These are phyloP conservation scores for Prototheca wickerhamii DNA, from an alignment of 163 green algal genomes.

Conservation along the genomic window DNA sequence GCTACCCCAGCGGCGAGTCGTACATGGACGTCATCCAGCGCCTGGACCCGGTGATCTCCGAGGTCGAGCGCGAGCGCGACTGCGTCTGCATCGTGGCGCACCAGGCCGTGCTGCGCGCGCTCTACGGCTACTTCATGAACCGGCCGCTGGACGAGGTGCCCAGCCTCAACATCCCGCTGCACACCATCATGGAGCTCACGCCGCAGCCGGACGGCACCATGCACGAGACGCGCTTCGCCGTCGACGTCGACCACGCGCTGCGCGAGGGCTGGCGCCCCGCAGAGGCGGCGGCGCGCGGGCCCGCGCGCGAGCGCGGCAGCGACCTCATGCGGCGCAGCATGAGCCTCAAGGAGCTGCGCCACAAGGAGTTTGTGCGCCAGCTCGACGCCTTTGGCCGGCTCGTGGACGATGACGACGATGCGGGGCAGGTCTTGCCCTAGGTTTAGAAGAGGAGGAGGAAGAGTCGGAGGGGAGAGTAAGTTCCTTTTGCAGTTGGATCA, in stretches of 20 bases:
- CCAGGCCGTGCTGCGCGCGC: conserved; percentile 64
- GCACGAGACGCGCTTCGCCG: conserved; percentile 44
- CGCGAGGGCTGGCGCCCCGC: neutral
- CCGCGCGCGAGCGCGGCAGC: neutral
- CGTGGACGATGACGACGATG: neutral
- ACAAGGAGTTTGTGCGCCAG: conserved; percentile 1
- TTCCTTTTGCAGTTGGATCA: too few species aligned
- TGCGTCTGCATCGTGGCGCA: conserved; percentile 78
- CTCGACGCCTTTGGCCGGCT: neutral
- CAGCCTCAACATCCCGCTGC: conserved; percentile 56
- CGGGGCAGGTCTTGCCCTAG: neutral
- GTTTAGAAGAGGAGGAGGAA: too few species aligned
- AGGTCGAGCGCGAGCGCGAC: conserved; percentile 85
- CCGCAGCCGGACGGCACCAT: conserved; percentile 58
- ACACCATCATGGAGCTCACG: conserved; percentile 65
- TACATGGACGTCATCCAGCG: conserved; percentile 90
- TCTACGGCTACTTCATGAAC: conserved; percentile 67
- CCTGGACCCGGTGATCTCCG: conserved; percentile 82
- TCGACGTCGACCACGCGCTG: conserved; percentile 35
- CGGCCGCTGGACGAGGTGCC: conserved; percentile 39
- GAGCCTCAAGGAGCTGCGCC: conserved; percentile 12
- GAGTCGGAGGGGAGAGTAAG: too few species aligned
- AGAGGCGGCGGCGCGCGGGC: neutral
- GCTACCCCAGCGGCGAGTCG: conserved; percentile 79
- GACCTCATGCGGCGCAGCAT: conserved; percentile 13